Evolutionary conservation across 1,139 yeast species (phyloP).

Genomic region (Yamadazyma taylorii): DNA sequence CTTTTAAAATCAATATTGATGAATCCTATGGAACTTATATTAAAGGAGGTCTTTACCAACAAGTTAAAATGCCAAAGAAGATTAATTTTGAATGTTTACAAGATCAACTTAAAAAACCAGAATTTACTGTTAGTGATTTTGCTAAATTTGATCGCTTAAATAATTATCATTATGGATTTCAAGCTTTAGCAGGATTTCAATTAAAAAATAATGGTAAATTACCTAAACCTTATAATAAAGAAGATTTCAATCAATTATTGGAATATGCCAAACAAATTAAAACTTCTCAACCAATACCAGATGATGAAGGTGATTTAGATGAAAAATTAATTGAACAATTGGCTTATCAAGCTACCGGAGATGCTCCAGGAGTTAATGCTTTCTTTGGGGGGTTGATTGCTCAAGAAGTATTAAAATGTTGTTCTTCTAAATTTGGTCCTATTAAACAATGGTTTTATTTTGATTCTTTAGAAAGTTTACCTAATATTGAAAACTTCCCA

Average conservation of each 20-base stretch:
- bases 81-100: slow-evolving; percentile 63
- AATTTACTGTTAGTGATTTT: slow-evolving; percentile 76
- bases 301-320: slow-evolving; percentile 57
- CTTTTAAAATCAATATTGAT: slow-evolving; percentile 66
- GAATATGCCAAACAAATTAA: slow-evolving; percentile 62
- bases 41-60: slow-evolving; percentile 88
- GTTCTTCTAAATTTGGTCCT: slow-evolving; percentile 92
- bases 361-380: slow-evolving; percentile 86
- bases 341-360: slow-evolving; percentile 87
- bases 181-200: slow-evolving; percentile 78
- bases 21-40: slow-evolving; percentile 60
- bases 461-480: slow-evolving; percentile 91
- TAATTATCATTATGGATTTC: slow-evolving; percentile 88
- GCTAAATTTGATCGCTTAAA: slow-evolving; percentile 93
- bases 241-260: slow-evolving; percentile 71
- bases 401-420: slow-evolving; percentile 93
- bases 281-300: slow-evolving; percentile 59
- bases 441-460: slow-evolving; percentile 88
- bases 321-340: slow-evolving; percentile 68
- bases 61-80: slow-evolving; percentile 79
- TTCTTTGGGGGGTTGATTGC: slow-evolving; percentile 94
- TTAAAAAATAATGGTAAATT: slow-evolving; percentile 59
- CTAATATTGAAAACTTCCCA: slow-evolving; percentile 53
- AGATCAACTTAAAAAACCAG: slow-evolving; percentile 74
- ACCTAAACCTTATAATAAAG: slow-evolving; percentile 76